Evolutionary conservation across 108 stramenopile genomes (phyloP).

Genomic region (Nitzschia inconspicua): DNA sequence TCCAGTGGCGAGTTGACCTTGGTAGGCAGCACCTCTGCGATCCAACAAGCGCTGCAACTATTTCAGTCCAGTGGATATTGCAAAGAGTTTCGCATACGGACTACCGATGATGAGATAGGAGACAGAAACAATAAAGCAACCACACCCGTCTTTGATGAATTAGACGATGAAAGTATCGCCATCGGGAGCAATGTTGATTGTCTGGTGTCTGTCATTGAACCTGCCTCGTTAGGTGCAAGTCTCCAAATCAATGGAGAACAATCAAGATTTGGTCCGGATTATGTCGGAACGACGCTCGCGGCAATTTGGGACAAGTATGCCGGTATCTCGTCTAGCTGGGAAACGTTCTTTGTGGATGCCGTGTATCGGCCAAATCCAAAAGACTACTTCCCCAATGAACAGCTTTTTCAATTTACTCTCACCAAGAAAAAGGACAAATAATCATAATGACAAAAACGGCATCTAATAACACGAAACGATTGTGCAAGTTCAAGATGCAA

Average conservation of each 20-base stretch:
- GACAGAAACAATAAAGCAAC: too few relatives aligned
- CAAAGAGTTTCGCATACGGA: conserved; percentile 30
- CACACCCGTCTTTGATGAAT: conserved; percentile 54
- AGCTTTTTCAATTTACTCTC: conserved; percentile 63
- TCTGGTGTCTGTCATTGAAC: conserved; percentile 61
- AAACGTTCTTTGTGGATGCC: conserved; percentile 81
- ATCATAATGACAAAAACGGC: too few relatives aligned
- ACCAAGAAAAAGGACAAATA: not conserved
- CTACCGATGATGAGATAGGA: conserved; percentile 32
- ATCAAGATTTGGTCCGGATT: conserved; percentile 76
- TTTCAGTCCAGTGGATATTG: conserved; percentile 52
- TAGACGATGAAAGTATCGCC: conserved; percentile 64
- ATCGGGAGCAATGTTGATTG: conserved; percentile 59
- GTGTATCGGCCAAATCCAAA: conserved; percentile 88
- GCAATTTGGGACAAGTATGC: conserved; percentile 66
- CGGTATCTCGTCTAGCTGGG: conserved; percentile 43
- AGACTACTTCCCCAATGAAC: conserved; percentile 83
- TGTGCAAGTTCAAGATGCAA: too few relatives aligned
- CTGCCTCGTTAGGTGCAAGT: conserved; percentile 65
- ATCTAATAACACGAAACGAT: too few relatives aligned
- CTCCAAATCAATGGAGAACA: conserved; percentile 84
- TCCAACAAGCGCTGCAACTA: conserved; percentile 44
- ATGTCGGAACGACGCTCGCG: conserved; percentile 67
- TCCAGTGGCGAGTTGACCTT: conserved; percentile 8
- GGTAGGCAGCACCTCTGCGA: conserved; percentile 40